phyloP scores from a whole-genome alignment of 352 stramenopile genomes.

The Phytophthora citrophthora region DNA sequence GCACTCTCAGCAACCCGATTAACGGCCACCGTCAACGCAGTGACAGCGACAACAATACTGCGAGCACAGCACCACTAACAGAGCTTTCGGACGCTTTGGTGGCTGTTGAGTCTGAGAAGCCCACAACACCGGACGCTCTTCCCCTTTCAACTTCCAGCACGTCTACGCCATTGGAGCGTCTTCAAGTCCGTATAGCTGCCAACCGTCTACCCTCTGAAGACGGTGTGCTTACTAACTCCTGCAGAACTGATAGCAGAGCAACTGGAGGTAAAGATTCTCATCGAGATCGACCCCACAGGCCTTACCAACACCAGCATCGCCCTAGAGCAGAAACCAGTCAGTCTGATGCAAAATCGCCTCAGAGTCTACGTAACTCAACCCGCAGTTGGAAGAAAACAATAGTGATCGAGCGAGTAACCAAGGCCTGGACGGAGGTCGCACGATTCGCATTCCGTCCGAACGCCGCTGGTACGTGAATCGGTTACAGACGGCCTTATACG shows the following conservation, averaged over 20 bases:
- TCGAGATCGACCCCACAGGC: not conserved
- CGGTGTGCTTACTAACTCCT: not conserved
- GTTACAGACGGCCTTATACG: not conserved
- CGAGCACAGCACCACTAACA: constrained; percentile 1
- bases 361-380: not conserved
- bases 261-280: too few species aligned
- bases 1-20: not conserved
- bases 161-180: constrained; percentile 4
- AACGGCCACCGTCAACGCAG: not conserved
- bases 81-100: not conserved
- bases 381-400: constrained; percentile 5
- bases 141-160: not conserved
- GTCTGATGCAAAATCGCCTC: not conserved
- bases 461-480: not conserved
- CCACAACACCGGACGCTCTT: not conserved
- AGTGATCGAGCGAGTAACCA: constrained; percentile 10
- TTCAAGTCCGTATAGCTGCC: not conserved
- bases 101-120: not conserved
- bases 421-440: constrained; percentile 10
- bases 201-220: too few species aligned
- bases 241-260: not conserved
- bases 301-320: not conserved
- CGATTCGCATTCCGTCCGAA: constrained; percentile 17
- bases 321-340: not conserved
- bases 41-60: not conserved